Base-by-base conservation (phyloP, 139 green algal genomes). In the Astrephomene gubernaculifera region DNA sequence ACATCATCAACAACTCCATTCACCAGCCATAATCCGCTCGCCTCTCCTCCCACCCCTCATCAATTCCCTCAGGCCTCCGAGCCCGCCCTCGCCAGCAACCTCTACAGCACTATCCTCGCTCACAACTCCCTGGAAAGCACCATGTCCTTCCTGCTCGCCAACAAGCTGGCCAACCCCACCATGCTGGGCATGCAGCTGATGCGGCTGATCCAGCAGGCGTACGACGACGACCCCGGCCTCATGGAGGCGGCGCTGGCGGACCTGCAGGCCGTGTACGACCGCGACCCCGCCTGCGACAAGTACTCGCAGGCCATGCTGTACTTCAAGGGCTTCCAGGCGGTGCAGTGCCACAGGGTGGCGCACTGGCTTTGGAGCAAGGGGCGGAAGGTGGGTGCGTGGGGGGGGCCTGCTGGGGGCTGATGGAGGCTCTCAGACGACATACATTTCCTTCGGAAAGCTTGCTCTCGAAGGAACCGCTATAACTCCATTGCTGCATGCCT, bases 321-420 rank as follows among this genome's bases (percentile, higher is more conserved):
- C 87, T 98, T 97, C 91, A 98, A 99, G 90, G 96, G 96, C 29
- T 98, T 96, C 84, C 96, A 99, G 86, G 97, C 97, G 1, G 81
- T 99, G 21, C 97, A 99, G 90, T 86, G 86, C 61, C 87, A 98
- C 70, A 89, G 96, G 29, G 90, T 98, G 7, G 89, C 92, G n/a
- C 94, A 98, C 88, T 93, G 92, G 82, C 88, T 98, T 71, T 98
- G 94, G 93, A 83, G 78, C 29, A 91, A 93, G 22, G 93, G 90
- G 24, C 90, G 95, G 17, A 88, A 92, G 87, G 92, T 95, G 72
- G 27, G 87, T 24, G 17, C 7, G 35, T 29, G 49, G 17, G 57
- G 57, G 21, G 24, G 24, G 31, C 14, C 21, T 6, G 57, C 6
- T 6, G 24, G 29, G 19, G 17, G 49, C 49, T n/a, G n/a, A n/a